Evolutionary conservation across 2,329 filamentous ascomycete species (phyloP).

Genomic region (Drechslerella stenobrocha): DNA sequence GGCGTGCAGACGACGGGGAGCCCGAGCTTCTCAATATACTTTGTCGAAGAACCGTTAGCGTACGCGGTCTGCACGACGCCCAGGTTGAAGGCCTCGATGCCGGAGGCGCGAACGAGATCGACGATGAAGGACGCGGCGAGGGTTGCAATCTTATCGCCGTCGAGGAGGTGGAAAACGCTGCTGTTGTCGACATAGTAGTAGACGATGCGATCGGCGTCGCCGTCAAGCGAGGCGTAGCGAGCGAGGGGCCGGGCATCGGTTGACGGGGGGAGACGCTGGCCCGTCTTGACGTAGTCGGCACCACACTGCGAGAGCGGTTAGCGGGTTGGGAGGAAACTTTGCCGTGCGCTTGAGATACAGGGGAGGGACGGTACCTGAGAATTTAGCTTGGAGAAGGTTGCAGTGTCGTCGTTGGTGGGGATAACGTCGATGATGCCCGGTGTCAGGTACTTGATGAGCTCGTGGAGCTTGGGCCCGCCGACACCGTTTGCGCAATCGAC

Average conservation of each 20-base stretch:
- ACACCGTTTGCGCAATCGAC: conserved; percentile 98
- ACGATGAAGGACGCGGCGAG: conserved; percentile 91
- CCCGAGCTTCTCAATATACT: conserved; percentile 84
- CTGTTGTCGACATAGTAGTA: conserved; percentile 90
- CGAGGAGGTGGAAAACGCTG: conserved; percentile 84
- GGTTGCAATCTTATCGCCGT: conserved; percentile 94
- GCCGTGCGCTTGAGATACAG: too few relatives aligned
- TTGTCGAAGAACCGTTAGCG: conserved; percentile 91
- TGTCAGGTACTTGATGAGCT: conserved; percentile 77
- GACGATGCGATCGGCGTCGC: conserved; percentile 91
- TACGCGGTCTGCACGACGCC: conserved; percentile 97
- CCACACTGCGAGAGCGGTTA: conserved; percentile 66
- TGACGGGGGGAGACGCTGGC: conserved; percentile 81
- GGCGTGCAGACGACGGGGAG: conserved; percentile 90
- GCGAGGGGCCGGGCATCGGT: conserved; percentile 76
- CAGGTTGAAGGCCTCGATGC: conserved; percentile 79
- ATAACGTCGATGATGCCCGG: conserved; percentile 75
- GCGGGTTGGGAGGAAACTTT: background rate
- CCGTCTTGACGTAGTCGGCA: conserved; percentile 96
- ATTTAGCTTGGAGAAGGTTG: conserved; percentile 86
- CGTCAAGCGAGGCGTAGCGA: conserved; percentile 87
- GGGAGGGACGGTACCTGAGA: conserved; percentile 66
- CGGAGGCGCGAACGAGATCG: conserved; percentile 78
- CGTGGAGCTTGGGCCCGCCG: conserved; percentile 83
- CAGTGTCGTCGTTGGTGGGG: conserved; percentile 88